A percentile compares a stretch with the other conserved stretches of the same genome.
These are phyloP conservation scores for Cytospora schulzeri DNA, from an alignment of 2,329 filamentous ascomycete species.

Conservation along the genomic window DNA sequence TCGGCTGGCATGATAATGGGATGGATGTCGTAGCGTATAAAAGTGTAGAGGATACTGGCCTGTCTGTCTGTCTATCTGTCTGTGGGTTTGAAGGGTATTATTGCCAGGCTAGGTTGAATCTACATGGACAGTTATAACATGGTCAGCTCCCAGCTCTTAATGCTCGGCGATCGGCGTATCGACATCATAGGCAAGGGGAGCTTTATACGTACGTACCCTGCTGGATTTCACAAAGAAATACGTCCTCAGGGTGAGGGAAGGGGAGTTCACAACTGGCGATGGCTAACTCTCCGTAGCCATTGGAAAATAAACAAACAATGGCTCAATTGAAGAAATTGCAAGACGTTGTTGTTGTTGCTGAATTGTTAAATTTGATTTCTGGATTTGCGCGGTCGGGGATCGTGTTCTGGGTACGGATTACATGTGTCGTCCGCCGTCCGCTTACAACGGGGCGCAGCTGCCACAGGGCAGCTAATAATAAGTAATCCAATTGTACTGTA, in stretches of 20 bases:
- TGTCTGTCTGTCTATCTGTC: background rate
- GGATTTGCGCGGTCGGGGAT: background rate
- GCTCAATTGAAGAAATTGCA: background rate
- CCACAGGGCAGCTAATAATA: background rate
- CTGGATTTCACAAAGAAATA: background rate
- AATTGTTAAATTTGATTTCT: background rate
- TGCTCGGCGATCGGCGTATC: background rate
- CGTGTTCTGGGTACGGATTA: background rate
- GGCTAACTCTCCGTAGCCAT: conserved; percentile 20
- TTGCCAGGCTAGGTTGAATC: background rate
- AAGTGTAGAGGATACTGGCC: too few species aligned
- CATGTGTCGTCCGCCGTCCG: background rate
- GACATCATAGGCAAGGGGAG: background rate
- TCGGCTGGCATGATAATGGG: conserved; percentile 51
- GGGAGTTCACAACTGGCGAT: too few species aligned
- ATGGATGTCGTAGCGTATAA: background rate
- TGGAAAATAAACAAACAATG: conserved; percentile 2
- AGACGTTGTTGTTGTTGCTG: background rate
- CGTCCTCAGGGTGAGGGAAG: background rate
- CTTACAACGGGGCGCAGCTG: too few species aligned
- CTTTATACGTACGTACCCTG: background rate
- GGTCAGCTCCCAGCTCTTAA: background rate
- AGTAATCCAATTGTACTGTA: background rate
- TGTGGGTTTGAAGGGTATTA: background rate
- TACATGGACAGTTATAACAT: background rate